A percentile compares a stretch with the other conserved stretches of the same genome.
These are phyloP conservation scores for Ehretia macrophylla DNA, from an alignment of 257 asterid species.

Conservation along the genomic window DNA sequence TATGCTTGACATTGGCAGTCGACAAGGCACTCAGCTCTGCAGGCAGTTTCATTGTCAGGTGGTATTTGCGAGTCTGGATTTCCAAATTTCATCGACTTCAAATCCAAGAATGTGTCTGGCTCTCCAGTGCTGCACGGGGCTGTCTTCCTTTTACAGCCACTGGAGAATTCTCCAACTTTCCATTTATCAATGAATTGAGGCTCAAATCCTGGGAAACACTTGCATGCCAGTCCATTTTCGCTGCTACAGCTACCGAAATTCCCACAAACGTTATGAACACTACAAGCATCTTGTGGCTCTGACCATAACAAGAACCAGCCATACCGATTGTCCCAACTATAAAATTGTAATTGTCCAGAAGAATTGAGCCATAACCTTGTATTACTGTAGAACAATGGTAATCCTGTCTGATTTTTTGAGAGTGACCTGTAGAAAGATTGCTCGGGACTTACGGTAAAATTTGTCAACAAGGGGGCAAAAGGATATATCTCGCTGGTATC, in stretches of 20 bases:
- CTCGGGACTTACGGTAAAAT: background rate
- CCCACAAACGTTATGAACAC: conserved; percentile 25
- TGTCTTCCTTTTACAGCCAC: conserved; percentile 17
- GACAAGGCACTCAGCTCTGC: conserved; percentile 23
- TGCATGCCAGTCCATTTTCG: conserved; percentile 2
- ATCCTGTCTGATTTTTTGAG: background rate
- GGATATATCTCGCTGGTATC: background rate
- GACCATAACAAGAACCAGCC: conserved; percentile 18
- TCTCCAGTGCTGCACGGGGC: conserved; percentile 7
- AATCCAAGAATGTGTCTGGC: conserved; percentile 6
- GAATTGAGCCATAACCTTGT: conserved; percentile 29
- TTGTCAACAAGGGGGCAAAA: conserved; percentile 14
- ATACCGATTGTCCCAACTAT: background rate
- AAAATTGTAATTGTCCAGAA: conserved; percentile 30
- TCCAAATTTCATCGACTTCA: conserved; percentile 1
- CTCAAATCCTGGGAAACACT: conserved; percentile 30
- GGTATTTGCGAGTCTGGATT: background rate
- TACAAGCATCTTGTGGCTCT: conserved; percentile 19
- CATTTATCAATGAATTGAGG: conserved; percentile 4
- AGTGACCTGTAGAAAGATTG: background rate
- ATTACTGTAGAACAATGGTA: background rate
- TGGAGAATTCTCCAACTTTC: background rate
- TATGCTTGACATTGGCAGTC: conserved; percentile 30
- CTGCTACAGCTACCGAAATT: conserved; percentile 21
- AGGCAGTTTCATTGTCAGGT: background rate